A percentile compares a stretch with the other conserved stretches of the same genome.
These are phyloP conservation scores for Heritiera fomes DNA, from an alignment of 345 rosid genomes.

Conservation along the genomic window DNA sequence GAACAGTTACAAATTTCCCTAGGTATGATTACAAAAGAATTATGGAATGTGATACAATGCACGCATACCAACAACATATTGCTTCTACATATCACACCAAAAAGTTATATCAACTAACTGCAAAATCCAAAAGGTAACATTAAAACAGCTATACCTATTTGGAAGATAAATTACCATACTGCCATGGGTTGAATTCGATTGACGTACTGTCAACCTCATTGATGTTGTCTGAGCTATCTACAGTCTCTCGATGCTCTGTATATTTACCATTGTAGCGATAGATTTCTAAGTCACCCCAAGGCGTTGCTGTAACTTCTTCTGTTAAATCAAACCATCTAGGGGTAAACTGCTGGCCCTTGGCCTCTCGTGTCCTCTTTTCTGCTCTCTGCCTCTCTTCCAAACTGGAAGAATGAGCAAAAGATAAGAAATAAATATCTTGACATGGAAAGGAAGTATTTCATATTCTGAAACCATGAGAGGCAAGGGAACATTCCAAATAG, in stretches of 20 bases:
- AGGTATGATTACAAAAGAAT: slow-evolving; percentile 17
- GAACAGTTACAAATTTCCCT: slow-evolving; percentile 15
- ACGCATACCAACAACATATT: slow-evolving; percentile 14
- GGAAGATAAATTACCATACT: slow-evolving; percentile 52
- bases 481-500: not conserved
- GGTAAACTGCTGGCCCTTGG: slow-evolving; percentile 52
- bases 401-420: slow-evolving; percentile 32
- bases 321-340: slow-evolving; percentile 76
- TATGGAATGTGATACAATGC: not conserved
- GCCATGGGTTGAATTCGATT: slow-evolving; percentile 74
- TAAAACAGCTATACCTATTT: slow-evolving; percentile 37
- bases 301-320: slow-evolving; percentile 58
- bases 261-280: slow-evolving; percentile 69
- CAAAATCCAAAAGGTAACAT: slow-evolving; percentile 12
- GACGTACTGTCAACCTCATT: slow-evolving; percentile 40
- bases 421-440: not conserved
- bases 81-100: slow-evolving; percentile 16
- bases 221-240: slow-evolving; percentile 40
- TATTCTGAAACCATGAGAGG: not conserved
- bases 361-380: slow-evolving; percentile 62
- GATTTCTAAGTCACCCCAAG: slow-evolving; percentile 72
- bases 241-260: slow-evolving; percentile 46
- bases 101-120: slow-evolving; percentile 19
- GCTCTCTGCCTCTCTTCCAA: slow-evolving; percentile 82
- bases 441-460: not conserved